Percentiles rank a stretch among this genome's conserved stretches.
phyloP scores from a whole-genome alignment of 805 yeast species.

The Metschnikowia baotianmanensis region DNA sequence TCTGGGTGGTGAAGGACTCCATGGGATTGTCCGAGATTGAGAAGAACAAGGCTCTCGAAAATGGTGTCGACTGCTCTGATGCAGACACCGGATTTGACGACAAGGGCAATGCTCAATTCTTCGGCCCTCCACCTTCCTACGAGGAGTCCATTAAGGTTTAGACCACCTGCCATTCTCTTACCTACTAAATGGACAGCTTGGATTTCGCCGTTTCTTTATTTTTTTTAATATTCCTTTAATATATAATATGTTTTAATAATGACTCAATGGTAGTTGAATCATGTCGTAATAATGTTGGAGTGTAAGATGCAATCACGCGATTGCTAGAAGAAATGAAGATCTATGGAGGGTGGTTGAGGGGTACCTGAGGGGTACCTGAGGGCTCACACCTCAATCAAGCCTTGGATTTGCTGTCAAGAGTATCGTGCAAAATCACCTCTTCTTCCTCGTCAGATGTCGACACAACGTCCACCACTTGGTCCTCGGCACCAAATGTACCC shows the following conservation, averaged over 20 bases:
- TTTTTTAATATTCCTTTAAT: neutral
- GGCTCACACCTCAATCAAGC: too few species aligned
- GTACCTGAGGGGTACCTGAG: too few species aligned
- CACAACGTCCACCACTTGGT: constrained; percentile 9
- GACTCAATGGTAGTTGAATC: too few species aligned
- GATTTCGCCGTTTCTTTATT: neutral
- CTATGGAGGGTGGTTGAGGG: too few species aligned
- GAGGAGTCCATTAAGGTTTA: constrained; percentile 46
- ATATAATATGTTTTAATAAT: constrained; percentile 2
- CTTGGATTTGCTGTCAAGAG: too few species aligned
- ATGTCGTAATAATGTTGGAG: too few species aligned
- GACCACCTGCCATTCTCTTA: neutral
- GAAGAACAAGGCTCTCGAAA: constrained; percentile 53
- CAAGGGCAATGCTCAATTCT: constrained; percentile 50
- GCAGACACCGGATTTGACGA: constrained; percentile 57
- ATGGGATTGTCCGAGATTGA: constrained; percentile 65
- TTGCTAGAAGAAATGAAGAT: too few species aligned
- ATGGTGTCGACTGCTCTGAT: constrained; percentile 54
- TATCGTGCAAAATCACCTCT: constrained; percentile 9
- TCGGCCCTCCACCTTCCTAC: constrained; percentile 71
- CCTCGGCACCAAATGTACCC: constrained; percentile 42
- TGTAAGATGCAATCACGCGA: too few species aligned
- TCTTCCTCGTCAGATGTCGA: constrained; percentile 17
- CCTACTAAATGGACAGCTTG: neutral
- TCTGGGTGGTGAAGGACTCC: constrained; percentile 71